phyloP scores from a whole-genome alignment of 441 rosid species.

The Populus trichocarpa region DNA sequence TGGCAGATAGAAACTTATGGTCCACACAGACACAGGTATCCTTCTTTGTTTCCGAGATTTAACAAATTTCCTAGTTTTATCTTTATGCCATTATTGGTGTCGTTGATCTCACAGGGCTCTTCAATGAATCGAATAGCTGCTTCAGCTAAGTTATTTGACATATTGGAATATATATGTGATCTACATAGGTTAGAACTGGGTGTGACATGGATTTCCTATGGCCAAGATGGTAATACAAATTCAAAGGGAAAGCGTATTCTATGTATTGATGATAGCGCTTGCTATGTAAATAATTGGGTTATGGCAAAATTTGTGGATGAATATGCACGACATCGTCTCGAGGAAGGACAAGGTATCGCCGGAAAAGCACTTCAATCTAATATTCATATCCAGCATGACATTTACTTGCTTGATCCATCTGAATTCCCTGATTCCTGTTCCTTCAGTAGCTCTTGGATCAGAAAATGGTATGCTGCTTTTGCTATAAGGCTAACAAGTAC shows the following conservation, averaged over 20 bases:
- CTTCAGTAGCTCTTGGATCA: too few species aligned
- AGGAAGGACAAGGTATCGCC: background rate
- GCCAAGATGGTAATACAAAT: background rate
- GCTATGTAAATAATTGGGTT: accelerated
- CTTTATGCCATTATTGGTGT: background rate
- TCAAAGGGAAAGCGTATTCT: background rate
- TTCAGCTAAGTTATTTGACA: background rate
- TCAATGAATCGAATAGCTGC: background rate
- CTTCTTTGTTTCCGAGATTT: too few species aligned
- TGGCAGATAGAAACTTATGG: too few species aligned
- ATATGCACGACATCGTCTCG: background rate
- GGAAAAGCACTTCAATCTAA: background rate
- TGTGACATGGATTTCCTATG: background rate
- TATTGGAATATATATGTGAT: background rate
- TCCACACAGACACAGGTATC: too few species aligned
- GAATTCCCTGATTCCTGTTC: accelerated
- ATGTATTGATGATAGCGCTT: background rate
- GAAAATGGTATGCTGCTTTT: background rate
- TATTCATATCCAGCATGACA: background rate
- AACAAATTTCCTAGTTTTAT: too few species aligned
- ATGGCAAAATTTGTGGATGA: accelerated
- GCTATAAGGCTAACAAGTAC: background rate
- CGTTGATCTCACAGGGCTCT: background rate
- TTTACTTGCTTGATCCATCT: background rate
- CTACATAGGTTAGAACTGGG: background rate